Percentiles rank a stretch among this genome's conserved stretches.
Conservation (phyloP, 352 stramenopile genomes). For the Phytopythium mirpurense region DNA sequence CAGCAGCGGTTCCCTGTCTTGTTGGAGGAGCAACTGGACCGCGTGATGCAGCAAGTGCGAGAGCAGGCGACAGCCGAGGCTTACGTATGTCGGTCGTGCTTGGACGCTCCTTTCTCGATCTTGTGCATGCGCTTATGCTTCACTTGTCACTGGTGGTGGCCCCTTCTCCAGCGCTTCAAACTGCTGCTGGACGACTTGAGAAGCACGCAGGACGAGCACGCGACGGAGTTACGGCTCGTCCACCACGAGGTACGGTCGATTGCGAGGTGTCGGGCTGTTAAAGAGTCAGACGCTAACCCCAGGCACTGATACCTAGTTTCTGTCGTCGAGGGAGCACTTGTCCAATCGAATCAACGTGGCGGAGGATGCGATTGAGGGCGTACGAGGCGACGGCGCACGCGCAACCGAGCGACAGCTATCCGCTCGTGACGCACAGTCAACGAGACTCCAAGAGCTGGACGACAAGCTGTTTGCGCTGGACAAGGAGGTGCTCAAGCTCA, state of each 20-base stretch:
- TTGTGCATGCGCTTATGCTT: too few relatives aligned
- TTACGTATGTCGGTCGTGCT: constrained; percentile 20
- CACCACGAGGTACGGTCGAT: constrained; percentile 30
- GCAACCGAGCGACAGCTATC: constrained; percentile 25
- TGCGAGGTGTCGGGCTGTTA: background rate
- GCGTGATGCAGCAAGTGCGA: constrained; percentile 19
- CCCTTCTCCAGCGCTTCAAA: background rate
- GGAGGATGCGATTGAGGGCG: constrained; percentile 34
- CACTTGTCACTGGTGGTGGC: background rate
- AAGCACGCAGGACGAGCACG: constrained; percentile 36
- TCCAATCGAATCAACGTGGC: constrained; percentile 29
- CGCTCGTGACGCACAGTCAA: constrained; percentile 15
- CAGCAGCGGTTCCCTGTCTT: constrained; percentile 24
- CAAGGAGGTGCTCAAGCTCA: constrained; percentile 64
- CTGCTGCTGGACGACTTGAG: constrained; percentile 32
- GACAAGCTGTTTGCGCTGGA: constrained; percentile 57
- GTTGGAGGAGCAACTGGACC: constrained; percentile 27
- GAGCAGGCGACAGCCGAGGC: constrained; percentile 27
- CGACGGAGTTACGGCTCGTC: constrained; percentile 36
- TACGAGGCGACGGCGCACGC: constrained; percentile 29
- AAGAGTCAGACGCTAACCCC: background rate
- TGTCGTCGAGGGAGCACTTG: constrained; percentile 35
- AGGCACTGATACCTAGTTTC: constrained; percentile 4
- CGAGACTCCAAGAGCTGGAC: constrained; percentile 34
- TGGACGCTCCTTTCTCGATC: background rate